Evolutionary conservation across 108 stramenopile species (phyloP).

Genomic region (Skeletonema menzelii): DNA sequence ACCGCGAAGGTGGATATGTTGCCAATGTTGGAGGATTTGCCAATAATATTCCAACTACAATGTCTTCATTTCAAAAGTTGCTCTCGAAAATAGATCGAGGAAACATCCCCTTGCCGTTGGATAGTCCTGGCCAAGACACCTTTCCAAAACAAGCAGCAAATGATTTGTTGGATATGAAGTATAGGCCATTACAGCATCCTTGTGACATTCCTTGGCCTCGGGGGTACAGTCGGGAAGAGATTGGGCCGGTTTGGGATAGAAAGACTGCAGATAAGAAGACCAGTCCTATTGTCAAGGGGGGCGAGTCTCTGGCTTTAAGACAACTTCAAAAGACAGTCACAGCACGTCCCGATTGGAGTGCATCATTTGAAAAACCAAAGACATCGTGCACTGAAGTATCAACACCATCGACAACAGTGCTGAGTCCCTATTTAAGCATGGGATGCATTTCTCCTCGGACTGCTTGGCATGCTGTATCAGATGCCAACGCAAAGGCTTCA

Average conservation of each 20-base stretch:
- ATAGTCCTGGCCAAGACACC: conserved; percentile 18
- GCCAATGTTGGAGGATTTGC: conserved; percentile 33
- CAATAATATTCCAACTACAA: conserved; percentile 45
- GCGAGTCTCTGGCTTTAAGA: conserved; percentile 58
- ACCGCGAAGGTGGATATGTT: conserved; percentile 27
- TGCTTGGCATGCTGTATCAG: conserved; percentile 60
- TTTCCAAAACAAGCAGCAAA: conserved; percentile 17
- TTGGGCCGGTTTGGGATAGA: conserved; percentile 61
- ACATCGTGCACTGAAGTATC: conserved; percentile 82
- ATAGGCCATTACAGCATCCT: conserved; percentile 48
- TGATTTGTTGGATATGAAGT: conserved; percentile 15
- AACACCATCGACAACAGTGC: conserved; percentile 76
- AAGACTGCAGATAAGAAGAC: conserved; percentile 39
- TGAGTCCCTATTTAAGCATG: conserved; percentile 72
- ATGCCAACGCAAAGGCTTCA: conserved; percentile 44
- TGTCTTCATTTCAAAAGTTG: conserved; percentile 58
- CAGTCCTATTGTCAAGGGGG: conserved; percentile 44
- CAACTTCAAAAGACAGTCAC: conserved; percentile 52
- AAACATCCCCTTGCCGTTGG: conserved; percentile 34
- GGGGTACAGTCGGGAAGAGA: conserved; percentile 42
- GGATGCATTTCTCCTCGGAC: conserved; percentile 73
- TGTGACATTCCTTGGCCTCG: conserved; percentile 66
- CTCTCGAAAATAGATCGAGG: conserved; percentile 46
- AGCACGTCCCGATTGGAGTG: conserved; percentile 50
- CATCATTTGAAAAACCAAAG: conserved; percentile 94